phyloP scores from a whole-genome alignment of 768 basidiomycete genomes.

The Cantharellus anzutake region DNA sequence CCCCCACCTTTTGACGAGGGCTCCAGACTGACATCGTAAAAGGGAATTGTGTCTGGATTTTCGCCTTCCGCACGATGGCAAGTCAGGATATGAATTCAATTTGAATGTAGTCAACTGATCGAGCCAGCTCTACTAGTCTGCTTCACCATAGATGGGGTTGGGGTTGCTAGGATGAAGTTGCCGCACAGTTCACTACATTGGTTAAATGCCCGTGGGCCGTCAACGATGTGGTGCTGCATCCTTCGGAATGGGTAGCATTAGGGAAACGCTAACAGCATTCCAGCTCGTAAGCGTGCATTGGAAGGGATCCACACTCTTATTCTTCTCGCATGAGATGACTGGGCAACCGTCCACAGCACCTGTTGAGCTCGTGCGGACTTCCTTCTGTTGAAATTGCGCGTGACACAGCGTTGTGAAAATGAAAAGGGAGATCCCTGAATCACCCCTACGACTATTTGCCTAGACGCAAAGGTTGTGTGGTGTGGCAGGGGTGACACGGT shows the following conservation, averaged over 20 bases:
- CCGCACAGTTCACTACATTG: background rate
- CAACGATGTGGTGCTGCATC: background rate
- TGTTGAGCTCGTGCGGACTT: background rate
- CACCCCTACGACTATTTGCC: background rate
- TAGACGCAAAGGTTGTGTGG: background rate
- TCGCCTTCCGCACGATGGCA: background rate
- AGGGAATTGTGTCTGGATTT: background rate
- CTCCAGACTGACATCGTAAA: background rate
- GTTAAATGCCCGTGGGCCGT: background rate
- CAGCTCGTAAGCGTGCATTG: background rate
- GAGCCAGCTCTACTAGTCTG: background rate
- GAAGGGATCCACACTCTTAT: background rate
- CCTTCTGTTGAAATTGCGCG: background rate
- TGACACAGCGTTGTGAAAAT: background rate
- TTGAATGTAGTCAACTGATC: background rate
- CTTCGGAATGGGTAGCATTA: background rate
- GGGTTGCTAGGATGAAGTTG: background rate
- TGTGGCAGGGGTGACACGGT: background rate
- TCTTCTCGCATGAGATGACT: background rate
- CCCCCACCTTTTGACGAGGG: background rate
- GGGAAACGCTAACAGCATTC: background rate
- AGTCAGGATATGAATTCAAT: background rate
- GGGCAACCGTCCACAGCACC: background rate
- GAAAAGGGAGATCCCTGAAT: background rate
- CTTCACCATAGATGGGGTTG: background rate